Percentiles rank a stretch among this genome's conserved stretches.
Conservation (phyloP, 2,329 filamentous ascomycete species). For the Nigrospora sphaerica region DNA sequence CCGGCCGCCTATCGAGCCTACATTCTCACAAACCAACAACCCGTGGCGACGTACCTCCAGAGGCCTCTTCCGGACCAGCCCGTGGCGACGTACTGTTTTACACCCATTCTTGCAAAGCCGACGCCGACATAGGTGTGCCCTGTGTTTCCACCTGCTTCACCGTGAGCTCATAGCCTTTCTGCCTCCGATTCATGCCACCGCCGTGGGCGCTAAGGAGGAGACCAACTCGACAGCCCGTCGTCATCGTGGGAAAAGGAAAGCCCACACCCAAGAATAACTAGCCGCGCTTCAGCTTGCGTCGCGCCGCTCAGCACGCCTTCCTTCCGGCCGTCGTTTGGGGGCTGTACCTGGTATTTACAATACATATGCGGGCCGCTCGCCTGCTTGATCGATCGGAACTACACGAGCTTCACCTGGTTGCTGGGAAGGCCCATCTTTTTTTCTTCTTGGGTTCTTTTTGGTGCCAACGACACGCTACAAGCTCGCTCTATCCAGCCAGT, state of each 20-base stretch:
- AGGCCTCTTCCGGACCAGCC: no score
- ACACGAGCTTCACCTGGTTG: background rate
- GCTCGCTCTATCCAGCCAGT: conserved; percentile 15
- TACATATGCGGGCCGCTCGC: conserved; percentile 1
- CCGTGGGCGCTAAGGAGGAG: background rate
- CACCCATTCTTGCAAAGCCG: no score
- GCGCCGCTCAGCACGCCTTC: background rate
- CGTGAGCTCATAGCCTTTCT: background rate
- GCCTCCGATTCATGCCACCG: background rate
- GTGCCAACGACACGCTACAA: conserved; percentile 15
- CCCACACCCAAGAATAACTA: conserved; percentile 1
- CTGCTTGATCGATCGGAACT: conserved; percentile 2
- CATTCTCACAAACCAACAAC: no score
- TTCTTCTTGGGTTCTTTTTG: conserved; percentile 4
- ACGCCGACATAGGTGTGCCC: no score
- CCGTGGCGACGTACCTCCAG: no score
- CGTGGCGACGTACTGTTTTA: no score
- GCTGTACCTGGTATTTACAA: background rate
- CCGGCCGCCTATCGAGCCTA: no score
- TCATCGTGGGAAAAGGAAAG: background rate
- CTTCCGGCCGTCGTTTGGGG: background rate
- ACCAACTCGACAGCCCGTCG: background rate
- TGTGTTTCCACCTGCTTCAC: background rate
- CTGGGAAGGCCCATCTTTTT: background rate
- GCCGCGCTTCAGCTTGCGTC: background rate